Conservation (phyloP, 768 basidiomycete species). For the Megacollybia marginata region DNA sequence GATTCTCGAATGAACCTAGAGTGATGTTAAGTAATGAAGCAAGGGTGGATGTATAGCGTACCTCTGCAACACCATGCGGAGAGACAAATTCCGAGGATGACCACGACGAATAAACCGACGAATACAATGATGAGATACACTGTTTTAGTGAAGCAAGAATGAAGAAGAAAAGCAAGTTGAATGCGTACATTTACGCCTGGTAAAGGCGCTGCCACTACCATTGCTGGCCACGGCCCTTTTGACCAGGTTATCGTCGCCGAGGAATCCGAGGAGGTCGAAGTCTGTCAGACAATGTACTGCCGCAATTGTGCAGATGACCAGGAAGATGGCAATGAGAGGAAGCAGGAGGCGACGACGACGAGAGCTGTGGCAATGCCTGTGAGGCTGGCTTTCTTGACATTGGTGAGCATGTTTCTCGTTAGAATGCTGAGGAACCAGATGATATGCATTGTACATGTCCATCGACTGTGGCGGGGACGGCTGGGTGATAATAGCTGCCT, state of each 20-base stretch:
- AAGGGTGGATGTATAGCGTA: slow-evolving; percentile 4
- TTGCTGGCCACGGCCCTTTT: slow-evolving; percentile 22
- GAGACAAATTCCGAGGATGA: slow-evolving; percentile 49
- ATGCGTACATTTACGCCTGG: slow-evolving; percentile 30
- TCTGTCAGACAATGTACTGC: slow-evolving; percentile 24
- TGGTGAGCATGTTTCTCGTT: background rate
- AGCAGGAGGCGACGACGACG: slow-evolving; percentile 26
- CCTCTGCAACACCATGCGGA: slow-evolving; percentile 63
- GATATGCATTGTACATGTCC: background rate
- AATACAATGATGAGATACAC: slow-evolving; percentile 62
- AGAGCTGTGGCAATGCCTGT: slow-evolving; percentile 23
- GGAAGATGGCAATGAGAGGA: slow-evolving; percentile 23
- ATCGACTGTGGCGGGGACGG: background rate
- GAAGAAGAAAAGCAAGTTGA: slow-evolving; percentile 7
- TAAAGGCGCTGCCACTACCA: slow-evolving; percentile 22
- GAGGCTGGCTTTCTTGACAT: slow-evolving; percentile 5
- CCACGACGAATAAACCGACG: slow-evolving; percentile 50
- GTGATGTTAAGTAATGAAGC: background rate
- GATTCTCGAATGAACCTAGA: slow-evolving; percentile 51
- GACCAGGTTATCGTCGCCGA: slow-evolving; percentile 16
- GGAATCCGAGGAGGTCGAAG: slow-evolving; percentile 12
- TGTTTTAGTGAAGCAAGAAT: slow-evolving; percentile 12
- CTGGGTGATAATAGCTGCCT: background rate
- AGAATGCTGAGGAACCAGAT: background rate
- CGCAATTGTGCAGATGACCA: slow-evolving; percentile 22